These are phyloP conservation scores for Fusarium incarnatum DNA, from an alignment of 2,329 filamentous ascomycete genomes.

Conservation along the genomic window DNA sequence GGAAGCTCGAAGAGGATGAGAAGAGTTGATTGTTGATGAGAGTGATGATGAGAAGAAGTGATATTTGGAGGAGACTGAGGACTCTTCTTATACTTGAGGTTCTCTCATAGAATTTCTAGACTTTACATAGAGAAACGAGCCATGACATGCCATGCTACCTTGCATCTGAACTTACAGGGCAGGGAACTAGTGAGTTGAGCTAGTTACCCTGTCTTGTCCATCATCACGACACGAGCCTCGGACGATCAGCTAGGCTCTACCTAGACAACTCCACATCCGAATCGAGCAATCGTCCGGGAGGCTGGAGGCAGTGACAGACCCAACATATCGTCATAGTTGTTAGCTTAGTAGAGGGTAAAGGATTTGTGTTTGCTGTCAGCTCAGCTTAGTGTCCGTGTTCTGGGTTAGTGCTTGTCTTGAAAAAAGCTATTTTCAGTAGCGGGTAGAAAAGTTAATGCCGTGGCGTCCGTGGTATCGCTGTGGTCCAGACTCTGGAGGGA, in stretches of 20 bases:
- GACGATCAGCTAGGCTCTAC: constrained; percentile 16
- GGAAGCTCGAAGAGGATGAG: constrained; percentile 26
- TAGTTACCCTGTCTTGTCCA: constrained; percentile 1
- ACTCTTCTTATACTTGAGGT: constrained; percentile 41
- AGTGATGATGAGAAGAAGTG: constrained; percentile 24
- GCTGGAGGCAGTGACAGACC: constrained; percentile 30
- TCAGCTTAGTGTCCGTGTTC: constrained; percentile 5
- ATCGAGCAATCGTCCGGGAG: constrained; percentile 17
- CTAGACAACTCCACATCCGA: constrained; percentile 31
- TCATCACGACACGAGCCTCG: constrained; percentile 32
- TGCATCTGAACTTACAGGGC: constrained; percentile 18
- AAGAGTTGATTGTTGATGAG: constrained; percentile 26
- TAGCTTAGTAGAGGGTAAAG: constrained; percentile 2
- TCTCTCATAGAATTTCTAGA: constrained; percentile 13
- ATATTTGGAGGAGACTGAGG: constrained; percentile 20
- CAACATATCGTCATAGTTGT: constrained; percentile 33
- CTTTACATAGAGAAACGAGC: constrained; percentile 24
- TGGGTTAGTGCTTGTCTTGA: constrained; percentile 25
- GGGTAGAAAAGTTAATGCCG: constrained; percentile 13
- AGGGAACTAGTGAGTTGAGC: background rate
- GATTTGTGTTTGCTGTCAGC: background rate
- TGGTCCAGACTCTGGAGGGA: constrained; percentile 23
- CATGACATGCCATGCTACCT: constrained; percentile 21
- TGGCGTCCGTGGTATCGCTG: constrained; percentile 8
- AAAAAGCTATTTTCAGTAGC: constrained; percentile 36